Percentiles rank a stretch among this genome's conserved stretches.
phyloP scores from a whole-genome alignment of 495 filamentous ascomycete species.

The Penicillium atrosanguineum region DNA sequence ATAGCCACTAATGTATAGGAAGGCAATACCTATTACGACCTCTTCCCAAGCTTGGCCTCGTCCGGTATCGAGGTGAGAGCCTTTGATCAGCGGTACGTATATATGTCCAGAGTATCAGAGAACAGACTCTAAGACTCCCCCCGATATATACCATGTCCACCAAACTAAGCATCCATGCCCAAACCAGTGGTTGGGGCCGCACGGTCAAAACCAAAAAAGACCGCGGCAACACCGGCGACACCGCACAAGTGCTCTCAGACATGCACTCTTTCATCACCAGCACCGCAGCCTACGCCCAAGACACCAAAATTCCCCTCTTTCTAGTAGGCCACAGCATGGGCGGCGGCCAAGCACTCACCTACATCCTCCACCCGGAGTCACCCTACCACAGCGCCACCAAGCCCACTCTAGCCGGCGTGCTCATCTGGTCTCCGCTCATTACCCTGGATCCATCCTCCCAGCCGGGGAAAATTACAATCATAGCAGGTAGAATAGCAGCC shows the following conservation, averaged over 20 bases:
- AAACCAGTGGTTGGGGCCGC: conserved; percentile 52
- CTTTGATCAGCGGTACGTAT: conserved; percentile 72
- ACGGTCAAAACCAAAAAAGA: conserved; percentile 46
- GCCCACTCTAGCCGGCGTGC: conserved; percentile 58
- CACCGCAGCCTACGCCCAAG: conserved; percentile 32
- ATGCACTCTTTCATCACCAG: conserved; percentile 63
- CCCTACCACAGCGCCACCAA: conserved; percentile 26
- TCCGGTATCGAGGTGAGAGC: conserved; percentile 69
- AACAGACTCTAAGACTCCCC: background rate
- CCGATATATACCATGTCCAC: background rate
- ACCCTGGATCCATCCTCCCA: conserved; percentile 59
- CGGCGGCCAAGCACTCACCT: conserved; percentile 59
- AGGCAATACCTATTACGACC: conserved; percentile 64
- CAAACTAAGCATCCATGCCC: background rate
- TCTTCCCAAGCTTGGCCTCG: conserved; percentile 67
- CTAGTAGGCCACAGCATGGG: conserved; percentile 89
- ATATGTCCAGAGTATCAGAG: background rate
- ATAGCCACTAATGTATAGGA: background rate
- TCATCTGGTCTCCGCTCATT: conserved; percentile 69
- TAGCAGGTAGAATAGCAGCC: conserved; percentile 61
- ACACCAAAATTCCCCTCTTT: conserved; percentile 60
- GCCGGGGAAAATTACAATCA: conserved; percentile 56
- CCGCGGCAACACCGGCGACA: conserved; percentile 68
- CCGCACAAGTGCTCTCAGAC: conserved; percentile 67
- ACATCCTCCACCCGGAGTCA: conserved; percentile 20